These are phyloP conservation scores for Parietichytrium sp. DNA, from an alignment of 108 stramenopile species.

Conservation along the genomic window DNA sequence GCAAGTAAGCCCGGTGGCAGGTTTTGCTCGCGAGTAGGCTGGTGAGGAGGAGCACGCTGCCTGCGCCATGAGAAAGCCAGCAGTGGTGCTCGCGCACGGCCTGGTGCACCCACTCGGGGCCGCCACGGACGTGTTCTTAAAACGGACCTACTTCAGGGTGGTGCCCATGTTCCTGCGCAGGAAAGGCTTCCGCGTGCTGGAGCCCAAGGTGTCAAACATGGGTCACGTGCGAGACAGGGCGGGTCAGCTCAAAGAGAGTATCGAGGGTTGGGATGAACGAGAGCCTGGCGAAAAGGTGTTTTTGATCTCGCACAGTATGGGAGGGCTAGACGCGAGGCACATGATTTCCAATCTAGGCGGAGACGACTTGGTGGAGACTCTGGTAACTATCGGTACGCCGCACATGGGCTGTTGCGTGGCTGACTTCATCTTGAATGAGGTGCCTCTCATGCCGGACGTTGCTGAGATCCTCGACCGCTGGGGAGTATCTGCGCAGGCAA, in stretches of 20 bases:
- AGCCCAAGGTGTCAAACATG: conserved; percentile 23
- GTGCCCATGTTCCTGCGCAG: conserved; percentile 10
- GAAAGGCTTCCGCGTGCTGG: not conserved
- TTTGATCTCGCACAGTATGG: not conserved
- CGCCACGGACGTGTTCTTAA: not conserved
- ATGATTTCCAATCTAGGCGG: not conserved
- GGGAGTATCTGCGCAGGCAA: not conserved
- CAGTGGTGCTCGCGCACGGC: conserved; percentile 5
- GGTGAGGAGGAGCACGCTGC: too few relatives aligned
- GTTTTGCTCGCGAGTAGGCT: too few relatives aligned
- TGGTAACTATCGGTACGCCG: conserved; percentile 13
- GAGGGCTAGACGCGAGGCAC: not conserved
- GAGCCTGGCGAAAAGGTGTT: not conserved
- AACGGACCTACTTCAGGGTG: conserved; percentile 5
- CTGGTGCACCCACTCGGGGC: conserved; percentile 9
- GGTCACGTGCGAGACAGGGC: conserved; percentile 32
- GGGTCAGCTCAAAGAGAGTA: not conserved
- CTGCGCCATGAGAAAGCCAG: conserved; percentile 18
- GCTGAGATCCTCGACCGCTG: not conserved
- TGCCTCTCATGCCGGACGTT: not conserved
- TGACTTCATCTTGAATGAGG: not conserved
- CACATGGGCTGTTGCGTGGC: conserved; percentile 5
- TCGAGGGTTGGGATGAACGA: not conserved
- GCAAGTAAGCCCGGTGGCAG: too few relatives aligned
- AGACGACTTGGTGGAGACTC: not conserved